phyloP scores from a whole-genome alignment of 768 basidiomycete genomes.

The Pleurotus tuoliensis region DNA sequence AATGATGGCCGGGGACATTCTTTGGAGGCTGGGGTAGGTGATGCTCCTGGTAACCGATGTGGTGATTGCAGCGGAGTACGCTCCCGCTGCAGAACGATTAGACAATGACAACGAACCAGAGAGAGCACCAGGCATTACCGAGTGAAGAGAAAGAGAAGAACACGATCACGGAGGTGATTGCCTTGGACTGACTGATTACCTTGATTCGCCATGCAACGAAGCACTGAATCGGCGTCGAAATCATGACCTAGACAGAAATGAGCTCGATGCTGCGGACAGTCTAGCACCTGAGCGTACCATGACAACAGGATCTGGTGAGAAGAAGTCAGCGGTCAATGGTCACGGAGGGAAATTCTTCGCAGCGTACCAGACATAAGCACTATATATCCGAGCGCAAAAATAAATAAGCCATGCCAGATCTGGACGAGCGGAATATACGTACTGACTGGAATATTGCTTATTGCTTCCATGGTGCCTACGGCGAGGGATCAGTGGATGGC shows the following conservation, averaged over 20 bases:
- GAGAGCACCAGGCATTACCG: not conserved
- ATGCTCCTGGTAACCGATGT: not conserved
- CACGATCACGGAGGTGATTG: constrained; percentile 1
- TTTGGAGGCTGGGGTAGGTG: not conserved
- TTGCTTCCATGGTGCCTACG: constrained; percentile 1
- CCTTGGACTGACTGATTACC: constrained; percentile 5
- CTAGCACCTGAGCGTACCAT: not conserved
- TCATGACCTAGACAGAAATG: constrained; percentile 4
- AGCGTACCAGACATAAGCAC: constrained; percentile 8
- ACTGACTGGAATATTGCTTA: constrained; percentile 4
- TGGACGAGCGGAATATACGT: not conserved
- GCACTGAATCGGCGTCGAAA: constrained; percentile 9
- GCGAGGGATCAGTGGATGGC: not conserved
- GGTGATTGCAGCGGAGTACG: not conserved
- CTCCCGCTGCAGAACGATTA: not conserved
- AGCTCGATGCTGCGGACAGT: not conserved
- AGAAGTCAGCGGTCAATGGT: not conserved
- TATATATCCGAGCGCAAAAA: not conserved
- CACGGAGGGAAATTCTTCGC: not conserved
- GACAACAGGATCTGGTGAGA: constrained; percentile 5
- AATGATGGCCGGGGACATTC: constrained; percentile 2
- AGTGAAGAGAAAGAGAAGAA: constrained; percentile 8
- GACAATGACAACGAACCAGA: not conserved
- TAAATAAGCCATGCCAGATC: not conserved
- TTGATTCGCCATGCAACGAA: constrained; percentile 11